phyloP scores from a whole-genome alignment of 1,284 basidiomycete species.

The Leccinum fallax region DNA sequence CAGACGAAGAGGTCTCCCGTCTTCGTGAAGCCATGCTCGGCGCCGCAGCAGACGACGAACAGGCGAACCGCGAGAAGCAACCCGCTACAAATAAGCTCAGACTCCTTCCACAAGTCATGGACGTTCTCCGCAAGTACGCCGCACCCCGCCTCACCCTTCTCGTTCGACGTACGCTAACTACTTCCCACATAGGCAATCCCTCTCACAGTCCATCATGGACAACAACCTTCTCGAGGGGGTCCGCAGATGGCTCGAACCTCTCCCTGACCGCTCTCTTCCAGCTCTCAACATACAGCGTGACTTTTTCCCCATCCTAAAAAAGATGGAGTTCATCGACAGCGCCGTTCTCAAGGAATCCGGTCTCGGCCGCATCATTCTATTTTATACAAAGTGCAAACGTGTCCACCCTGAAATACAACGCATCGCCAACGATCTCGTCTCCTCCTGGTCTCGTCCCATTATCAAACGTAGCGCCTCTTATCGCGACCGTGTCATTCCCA shows the following conservation, averaged over 20 bases:
- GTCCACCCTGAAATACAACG: constrained; percentile 83
- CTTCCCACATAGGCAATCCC: constrained; percentile 61
- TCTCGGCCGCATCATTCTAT: constrained; percentile 90
- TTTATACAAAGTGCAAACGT: constrained; percentile 94
- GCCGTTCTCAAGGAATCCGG: constrained; percentile 90
- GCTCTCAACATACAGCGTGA: constrained; percentile 95
- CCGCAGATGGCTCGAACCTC: constrained; percentile 90
- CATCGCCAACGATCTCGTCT: constrained; percentile 85
- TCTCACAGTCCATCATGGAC: constrained; percentile 93
- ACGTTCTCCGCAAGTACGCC: constrained; percentile 90
- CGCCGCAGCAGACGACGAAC: constrained; percentile 86
- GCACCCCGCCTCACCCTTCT: not conserved
- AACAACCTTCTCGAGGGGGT: constrained; percentile 94
- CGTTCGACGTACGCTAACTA: not conserved
- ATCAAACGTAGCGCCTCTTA: constrained; percentile 89
- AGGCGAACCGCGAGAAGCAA: constrained; percentile 79
- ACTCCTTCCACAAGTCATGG: constrained; percentile 87
- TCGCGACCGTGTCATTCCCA: constrained; percentile 71
- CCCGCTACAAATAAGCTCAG: constrained; percentile 88
- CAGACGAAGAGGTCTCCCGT: constrained; percentile 89
- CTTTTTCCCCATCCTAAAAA: constrained; percentile 82
- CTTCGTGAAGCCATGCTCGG: constrained; percentile 85
- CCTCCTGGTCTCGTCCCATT: constrained; percentile 91
- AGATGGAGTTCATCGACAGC: constrained; percentile 92
- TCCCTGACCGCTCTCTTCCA: constrained; percentile 90